Evolutionary conservation across 1,284 basidiomycete genomes (phyloP).

Genomic region (Melampsora americana): DNA sequence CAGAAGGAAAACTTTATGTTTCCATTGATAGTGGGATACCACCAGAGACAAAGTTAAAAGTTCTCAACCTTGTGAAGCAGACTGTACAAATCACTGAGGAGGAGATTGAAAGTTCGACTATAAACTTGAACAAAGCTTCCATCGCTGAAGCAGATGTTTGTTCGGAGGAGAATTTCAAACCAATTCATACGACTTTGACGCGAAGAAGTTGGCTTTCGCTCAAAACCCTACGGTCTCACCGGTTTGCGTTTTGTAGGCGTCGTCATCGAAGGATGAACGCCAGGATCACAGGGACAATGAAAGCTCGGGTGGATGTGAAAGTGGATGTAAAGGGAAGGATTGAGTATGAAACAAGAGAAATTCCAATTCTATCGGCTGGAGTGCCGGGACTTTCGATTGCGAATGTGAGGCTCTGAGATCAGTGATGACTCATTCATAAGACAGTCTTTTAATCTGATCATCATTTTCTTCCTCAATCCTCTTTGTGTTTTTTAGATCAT

Average conservation of each 20-base stretch:
- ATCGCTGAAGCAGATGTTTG: neutral
- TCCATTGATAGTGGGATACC: neutral
- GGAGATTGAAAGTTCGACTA: constrained; percentile 17
- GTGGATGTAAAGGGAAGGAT: neutral
- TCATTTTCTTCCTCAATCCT: neutral
- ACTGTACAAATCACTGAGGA: neutral
- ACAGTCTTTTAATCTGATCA: neutral
- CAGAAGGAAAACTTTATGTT: constrained; percentile 9
- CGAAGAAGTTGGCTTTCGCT: neutral
- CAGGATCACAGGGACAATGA: constrained; percentile 22
- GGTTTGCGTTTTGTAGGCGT: constrained; percentile 10
- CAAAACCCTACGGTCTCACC: neutral
- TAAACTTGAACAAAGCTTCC: neutral
- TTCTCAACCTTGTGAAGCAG: constrained; percentile 10
- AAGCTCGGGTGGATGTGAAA: neutral
- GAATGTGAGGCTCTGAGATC: neutral
- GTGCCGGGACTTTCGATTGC: constrained; percentile 5
- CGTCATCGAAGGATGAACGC: constrained; percentile 9
- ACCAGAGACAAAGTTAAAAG: neutral
- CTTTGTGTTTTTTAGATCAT: constrained; percentile 21
- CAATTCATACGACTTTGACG: neutral
- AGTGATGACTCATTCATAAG: neutral
- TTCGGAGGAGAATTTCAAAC: neutral
- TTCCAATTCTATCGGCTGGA: neutral
- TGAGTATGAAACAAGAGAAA: neutral